Conservation (phyloP, 768 basidiomycete genomes). For the Leccinum sublutescens region DNA sequence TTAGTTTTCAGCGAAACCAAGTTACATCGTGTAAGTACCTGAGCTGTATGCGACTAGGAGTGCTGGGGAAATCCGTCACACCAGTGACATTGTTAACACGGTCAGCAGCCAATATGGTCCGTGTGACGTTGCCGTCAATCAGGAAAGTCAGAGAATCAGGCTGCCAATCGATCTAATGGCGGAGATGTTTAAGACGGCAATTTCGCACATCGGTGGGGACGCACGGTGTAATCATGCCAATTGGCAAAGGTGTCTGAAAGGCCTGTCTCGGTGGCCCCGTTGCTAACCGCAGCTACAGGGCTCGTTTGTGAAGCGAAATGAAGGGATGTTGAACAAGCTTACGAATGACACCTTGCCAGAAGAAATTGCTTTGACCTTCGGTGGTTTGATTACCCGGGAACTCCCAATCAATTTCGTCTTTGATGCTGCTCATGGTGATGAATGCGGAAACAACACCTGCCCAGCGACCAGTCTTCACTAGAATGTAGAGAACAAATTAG, state of each 20-base stretch:
- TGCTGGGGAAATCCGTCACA: slow-evolving; percentile 64
- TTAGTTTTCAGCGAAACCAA: slow-evolving; percentile 5
- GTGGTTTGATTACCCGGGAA: slow-evolving; percentile 65
- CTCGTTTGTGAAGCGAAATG: background rate
- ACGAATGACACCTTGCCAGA: slow-evolving; percentile 75
- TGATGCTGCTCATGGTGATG: slow-evolving; percentile 81
- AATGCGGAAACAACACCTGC: slow-evolving; percentile 80
- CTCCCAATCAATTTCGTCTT: slow-evolving; percentile 89
- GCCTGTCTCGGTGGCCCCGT: slow-evolving; percentile 48
- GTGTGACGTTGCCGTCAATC: slow-evolving; percentile 70
- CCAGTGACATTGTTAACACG: slow-evolving; percentile 50
- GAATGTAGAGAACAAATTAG: slow-evolving; percentile 23
- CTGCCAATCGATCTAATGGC: slow-evolving; percentile 74
- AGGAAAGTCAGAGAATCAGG: slow-evolving; percentile 61
- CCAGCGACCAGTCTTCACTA: slow-evolving; percentile 81
- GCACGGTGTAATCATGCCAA: slow-evolving; percentile 75
- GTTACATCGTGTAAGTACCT: slow-evolving; percentile 41
- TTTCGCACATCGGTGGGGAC: slow-evolving; percentile 20
- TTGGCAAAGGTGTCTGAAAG: slow-evolving; percentile 63
- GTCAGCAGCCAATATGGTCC: slow-evolving; percentile 63
- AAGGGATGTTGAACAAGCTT: slow-evolving; percentile 25
- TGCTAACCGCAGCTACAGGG: slow-evolving; percentile 41
- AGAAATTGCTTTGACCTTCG: slow-evolving; percentile 75
- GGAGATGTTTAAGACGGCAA: background rate
- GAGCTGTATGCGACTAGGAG: slow-evolving; percentile 78